Evolutionary conservation across 176 grass and related monocot species (phyloP).

Genomic region (Aechmea fasciata): DNA sequence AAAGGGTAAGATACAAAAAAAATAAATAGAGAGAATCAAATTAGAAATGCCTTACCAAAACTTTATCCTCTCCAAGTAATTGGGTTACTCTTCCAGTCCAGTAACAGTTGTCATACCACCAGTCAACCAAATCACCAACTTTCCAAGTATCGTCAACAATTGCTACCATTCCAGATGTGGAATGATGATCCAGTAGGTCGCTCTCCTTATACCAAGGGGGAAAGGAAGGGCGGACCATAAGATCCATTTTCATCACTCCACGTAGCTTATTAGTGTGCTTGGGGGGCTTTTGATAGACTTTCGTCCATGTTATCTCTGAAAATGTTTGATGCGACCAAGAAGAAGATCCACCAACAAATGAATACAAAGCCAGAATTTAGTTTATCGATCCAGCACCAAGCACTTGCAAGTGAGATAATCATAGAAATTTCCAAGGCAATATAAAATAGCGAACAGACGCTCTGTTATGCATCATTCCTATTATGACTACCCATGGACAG

Average conservation of each 20-base stretch:
- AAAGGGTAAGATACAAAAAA: background rate
- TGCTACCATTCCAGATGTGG: conserved; percentile 25
- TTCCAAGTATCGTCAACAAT: conserved; percentile 31
- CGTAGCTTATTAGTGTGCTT: conserved; percentile 9
- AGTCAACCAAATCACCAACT: conserved; percentile 57
- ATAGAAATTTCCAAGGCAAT: background rate
- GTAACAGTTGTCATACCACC: conserved; percentile 33
- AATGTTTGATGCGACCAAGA: conserved; percentile 3
- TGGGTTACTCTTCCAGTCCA: conserved; percentile 43
- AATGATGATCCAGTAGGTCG: conserved; percentile 21
- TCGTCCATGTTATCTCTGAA: conserved; percentile 36
- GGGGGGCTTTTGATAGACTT: conserved; percentile 30
- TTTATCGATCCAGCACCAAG: background rate
- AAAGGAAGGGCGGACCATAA: conserved; percentile 61
- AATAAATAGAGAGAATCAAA: background rate
- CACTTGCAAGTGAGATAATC: background rate
- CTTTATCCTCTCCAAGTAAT: conserved; percentile 26
- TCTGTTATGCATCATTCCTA: background rate
- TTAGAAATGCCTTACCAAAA: conserved; percentile 4
- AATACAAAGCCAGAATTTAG: background rate
- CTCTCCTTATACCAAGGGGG: conserved; percentile 32
- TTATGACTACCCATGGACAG: background rate
- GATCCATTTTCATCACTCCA: conserved; percentile 7
- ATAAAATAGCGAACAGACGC: background rate
- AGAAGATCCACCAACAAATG: background rate